phyloP scores from a whole-genome alignment of 441 rosid genomes.

The Syzygium malaccense region DNA sequence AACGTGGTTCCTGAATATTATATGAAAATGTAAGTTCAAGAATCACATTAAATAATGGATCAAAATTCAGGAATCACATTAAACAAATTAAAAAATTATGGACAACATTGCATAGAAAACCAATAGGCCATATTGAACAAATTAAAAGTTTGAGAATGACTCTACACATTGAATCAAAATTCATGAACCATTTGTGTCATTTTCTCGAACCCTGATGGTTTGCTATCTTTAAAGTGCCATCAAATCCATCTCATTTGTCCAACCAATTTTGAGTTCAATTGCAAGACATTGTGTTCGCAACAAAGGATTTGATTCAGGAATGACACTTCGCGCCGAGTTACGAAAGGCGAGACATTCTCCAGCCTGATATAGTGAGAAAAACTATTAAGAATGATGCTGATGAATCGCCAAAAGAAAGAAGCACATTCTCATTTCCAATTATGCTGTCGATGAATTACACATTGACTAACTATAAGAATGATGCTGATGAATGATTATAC shows the following conservation, averaged over 20 bases:
- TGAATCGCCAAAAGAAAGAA: not conserved
- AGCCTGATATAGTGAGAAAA: not conserved
- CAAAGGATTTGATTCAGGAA: not conserved
- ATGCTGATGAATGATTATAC: not conserved
- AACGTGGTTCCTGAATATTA: rapidly evolving
- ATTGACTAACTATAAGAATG: not conserved
- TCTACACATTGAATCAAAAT: not conserved
- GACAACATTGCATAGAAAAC: rapidly evolving
- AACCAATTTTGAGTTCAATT: not conserved
- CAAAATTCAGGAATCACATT: no score
- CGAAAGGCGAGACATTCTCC: not conserved
- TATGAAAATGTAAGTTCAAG: no score
- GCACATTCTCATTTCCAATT: not conserved
- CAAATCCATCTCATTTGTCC: not conserved
- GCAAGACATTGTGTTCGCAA: not conserved
- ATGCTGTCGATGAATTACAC: not conserved
- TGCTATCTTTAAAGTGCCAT: not conserved
- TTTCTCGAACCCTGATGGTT: not conserved
- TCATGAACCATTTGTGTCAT: rapidly evolving
- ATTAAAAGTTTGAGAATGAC: rapidly evolving
- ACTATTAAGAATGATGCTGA: not conserved
- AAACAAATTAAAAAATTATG: no score
- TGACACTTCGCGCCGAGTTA: not conserved
- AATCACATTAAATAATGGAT: no score
- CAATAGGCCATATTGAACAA: rapidly evolving